Conservation (phyloP, 1,284 basidiomycete species). For the Apiotrichum domesticum region DNA sequence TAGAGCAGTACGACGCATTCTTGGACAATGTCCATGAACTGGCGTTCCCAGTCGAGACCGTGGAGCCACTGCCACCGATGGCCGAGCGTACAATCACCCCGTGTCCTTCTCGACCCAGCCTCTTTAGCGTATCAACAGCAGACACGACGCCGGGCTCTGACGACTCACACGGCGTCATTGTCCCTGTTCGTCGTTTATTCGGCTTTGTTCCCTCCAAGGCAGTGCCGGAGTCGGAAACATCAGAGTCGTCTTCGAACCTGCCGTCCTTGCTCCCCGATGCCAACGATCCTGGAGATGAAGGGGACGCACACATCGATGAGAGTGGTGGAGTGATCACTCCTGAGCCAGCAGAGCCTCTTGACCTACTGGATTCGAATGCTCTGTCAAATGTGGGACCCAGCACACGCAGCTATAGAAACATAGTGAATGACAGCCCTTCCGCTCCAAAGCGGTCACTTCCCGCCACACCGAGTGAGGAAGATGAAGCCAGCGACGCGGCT, state of each 20-base stretch:
- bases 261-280: neutral
- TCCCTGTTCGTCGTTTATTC: neutral
- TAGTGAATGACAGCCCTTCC: neutral
- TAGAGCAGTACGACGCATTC: constrained; percentile 6
- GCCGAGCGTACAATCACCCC: neutral
- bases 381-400: too few relatives aligned
- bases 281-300: too few relatives aligned
- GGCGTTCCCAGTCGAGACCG: constrained; percentile 1
- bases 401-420: too few relatives aligned
- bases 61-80: neutral
- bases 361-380: neutral
- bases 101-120: constrained; percentile 5
- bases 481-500: neutral
- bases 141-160: neutral
- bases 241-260: neutral
- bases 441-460: too few relatives aligned
- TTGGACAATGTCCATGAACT: constrained; percentile 11
- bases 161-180: neutral
- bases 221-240: neutral
- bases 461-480: too few relatives aligned
- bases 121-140: constrained; percentile 4
- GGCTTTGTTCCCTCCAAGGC: neutral
- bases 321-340: neutral
- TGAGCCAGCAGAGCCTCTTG: neutral
- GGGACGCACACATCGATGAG: neutral